A percentile compares a stretch with the other conserved stretches of the same genome.
phyloP scores from a whole-genome alignment of 2,329 filamentous ascomycete species.

The Fusarium armeniacum region DNA sequence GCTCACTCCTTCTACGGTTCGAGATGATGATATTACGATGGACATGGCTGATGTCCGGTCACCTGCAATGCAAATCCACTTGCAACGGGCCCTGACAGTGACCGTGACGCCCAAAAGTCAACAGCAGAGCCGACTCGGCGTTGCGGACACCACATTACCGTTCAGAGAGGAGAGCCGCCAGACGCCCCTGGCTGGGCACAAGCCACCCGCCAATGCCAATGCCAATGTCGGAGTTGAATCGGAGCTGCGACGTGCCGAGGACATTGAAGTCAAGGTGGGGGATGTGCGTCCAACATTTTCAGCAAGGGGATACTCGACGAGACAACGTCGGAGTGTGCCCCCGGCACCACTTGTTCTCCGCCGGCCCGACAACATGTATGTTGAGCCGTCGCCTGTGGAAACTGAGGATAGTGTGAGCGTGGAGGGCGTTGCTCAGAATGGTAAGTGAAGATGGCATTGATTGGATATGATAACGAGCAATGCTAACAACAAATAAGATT shows the following conservation, averaged over 20 bases:
- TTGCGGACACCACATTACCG: constrained; percentile 34
- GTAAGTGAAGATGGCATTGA: constrained; percentile 25
- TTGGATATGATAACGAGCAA: constrained; percentile 10
- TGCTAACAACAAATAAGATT: constrained; percentile 27
- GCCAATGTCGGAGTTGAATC: constrained; percentile 24
- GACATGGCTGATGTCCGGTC: constrained; percentile 65
- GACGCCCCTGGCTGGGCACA: constrained; percentile 63
- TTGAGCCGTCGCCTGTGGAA: constrained; percentile 67
- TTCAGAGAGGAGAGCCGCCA: constrained; percentile 50
- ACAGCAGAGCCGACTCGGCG: constrained; percentile 34
- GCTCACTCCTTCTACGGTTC: constrained; percentile 54
- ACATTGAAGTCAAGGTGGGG: constrained; percentile 60
- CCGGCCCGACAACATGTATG: constrained; percentile 59
- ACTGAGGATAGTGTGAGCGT: constrained; percentile 65
- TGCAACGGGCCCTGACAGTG: constrained; percentile 59
- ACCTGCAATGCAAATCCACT: constrained; percentile 60
- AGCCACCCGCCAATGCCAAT: constrained; percentile 46
- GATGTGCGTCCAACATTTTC: constrained; percentile 72
- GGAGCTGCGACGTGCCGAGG: constrained; percentile 30
- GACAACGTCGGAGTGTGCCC: constrained; percentile 67
- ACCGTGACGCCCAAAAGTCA: constrained; percentile 44
- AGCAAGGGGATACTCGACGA: constrained; percentile 60
- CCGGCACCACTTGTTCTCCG: constrained; percentile 69
- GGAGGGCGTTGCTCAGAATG: constrained; percentile 52
- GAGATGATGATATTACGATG: constrained; percentile 60